These are phyloP conservation scores for Pseudonitzschia multiseries DNA, from an alignment of 108 stramenopile species.

Conservation along the genomic window DNA sequence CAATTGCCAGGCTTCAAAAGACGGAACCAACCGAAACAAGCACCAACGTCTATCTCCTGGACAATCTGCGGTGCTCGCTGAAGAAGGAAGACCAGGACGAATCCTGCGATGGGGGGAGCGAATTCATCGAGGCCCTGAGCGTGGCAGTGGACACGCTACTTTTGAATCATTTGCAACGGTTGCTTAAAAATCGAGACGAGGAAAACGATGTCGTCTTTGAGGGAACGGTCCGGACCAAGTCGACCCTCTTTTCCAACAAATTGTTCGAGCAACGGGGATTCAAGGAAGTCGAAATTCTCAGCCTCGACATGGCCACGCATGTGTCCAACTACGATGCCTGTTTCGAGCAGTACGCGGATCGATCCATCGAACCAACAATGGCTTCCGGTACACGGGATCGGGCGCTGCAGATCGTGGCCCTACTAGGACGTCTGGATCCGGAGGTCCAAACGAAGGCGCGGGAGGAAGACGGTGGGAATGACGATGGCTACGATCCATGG, in stretches of 20 bases:
- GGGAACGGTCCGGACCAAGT: conserved; percentile 75
- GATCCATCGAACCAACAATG: conserved; percentile 15
- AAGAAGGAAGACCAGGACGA: conserved; percentile 75
- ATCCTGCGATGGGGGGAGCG: conserved; percentile 79
- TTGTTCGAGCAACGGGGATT: conserved; percentile 78
- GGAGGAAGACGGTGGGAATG: conserved; percentile 14
- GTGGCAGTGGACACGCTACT: conserved; percentile 77
- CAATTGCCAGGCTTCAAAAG: conserved; percentile 57
- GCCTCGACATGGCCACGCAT: conserved; percentile 79
- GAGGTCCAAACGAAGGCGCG: conserved; percentile 35
- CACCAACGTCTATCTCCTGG: conserved; percentile 48
- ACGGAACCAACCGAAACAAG: conserved; percentile 35
- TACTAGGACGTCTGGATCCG: conserved; percentile 60
- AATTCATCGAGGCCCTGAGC: conserved; percentile 75
- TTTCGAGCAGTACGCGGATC: conserved; percentile 57
- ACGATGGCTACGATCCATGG: conserved; percentile 76
- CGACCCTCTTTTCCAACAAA: conserved; percentile 60
- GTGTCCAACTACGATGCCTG: conserved; percentile 64
- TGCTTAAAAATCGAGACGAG: conserved; percentile 4
- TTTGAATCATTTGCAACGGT: conserved; percentile 39
- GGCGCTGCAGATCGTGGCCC: conserved; percentile 68
- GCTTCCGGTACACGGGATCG: conserved; percentile 62
- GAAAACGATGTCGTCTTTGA: conserved; percentile 43
- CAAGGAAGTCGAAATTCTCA: conserved; percentile 52
- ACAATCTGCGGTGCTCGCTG: conserved; percentile 70